Percentiles rank a stretch among this genome's conserved stretches.
Conservation (phyloP, 177 flowering plant species). For the Vitis hybrid region DNA sequence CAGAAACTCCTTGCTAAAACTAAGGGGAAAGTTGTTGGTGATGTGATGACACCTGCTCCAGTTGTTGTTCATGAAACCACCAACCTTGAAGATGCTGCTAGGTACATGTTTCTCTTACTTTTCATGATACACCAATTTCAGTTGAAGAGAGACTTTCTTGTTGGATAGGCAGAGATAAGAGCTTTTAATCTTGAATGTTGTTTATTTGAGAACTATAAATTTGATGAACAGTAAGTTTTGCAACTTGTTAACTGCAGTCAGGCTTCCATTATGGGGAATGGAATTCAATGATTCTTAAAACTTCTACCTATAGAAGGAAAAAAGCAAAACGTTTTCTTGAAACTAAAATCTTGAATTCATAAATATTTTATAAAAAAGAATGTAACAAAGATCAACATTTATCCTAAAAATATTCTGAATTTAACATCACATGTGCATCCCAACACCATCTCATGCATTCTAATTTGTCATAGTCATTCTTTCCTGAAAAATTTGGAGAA, state of each 20-base stretch:
- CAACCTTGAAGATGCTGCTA: conserved; percentile 61
- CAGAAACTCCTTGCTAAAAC: conserved; percentile 52
- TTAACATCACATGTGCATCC: background rate
- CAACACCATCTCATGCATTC: background rate
- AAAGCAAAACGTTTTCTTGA: too few species aligned
- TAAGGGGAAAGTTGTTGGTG: conserved; percentile 59
- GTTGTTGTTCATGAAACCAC: conserved; percentile 60
- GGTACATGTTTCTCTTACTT: conserved; percentile 26
- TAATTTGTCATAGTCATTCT: background rate
- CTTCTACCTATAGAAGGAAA: too few species aligned
- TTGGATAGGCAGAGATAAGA: background rate
- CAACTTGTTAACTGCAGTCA: background rate
- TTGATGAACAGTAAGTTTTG: background rate
- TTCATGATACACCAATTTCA: background rate
- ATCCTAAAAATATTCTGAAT: too few species aligned
- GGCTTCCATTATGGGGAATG: background rate
- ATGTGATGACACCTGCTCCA: conserved; percentile 61
- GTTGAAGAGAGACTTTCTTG: too few species aligned
- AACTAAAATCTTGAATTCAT: too few species aligned
- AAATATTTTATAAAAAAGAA: too few species aligned
- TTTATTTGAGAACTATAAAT: background rate
- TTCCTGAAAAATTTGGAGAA: background rate
- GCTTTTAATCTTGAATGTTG: too few species aligned
- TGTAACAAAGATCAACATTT: too few species aligned
- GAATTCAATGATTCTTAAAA: background rate